Evolutionary conservation across 2,329 filamentous ascomycete species (phyloP).

Genomic region (Aureobasidium lini): DNA sequence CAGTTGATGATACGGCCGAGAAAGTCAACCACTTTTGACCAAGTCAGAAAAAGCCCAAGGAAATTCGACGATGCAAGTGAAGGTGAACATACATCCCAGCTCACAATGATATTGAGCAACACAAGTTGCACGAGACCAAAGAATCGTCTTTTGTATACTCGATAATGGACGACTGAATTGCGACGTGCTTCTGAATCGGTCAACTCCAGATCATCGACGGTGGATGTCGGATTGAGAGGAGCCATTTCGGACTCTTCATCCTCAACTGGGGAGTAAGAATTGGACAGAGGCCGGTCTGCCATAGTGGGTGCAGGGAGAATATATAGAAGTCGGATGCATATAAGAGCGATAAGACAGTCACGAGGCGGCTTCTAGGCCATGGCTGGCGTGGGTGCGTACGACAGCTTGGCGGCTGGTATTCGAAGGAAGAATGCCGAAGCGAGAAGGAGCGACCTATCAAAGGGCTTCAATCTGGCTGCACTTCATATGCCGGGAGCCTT

Average conservation of each 20-base stretch:
- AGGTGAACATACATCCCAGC: conserved; percentile 71
- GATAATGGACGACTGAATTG: conserved; percentile 24
- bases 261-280: neutral
- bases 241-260: neutral
- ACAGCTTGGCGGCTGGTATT: neutral
- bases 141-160: conserved; percentile 78
- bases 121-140: conserved; percentile 79
- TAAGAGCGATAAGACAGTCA: neutral
- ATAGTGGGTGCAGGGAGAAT: neutral
- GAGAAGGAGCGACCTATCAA: neutral
- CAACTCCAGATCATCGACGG: neutral
- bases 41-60: neutral
- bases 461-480: neutral
- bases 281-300: neutral
- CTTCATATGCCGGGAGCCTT: neutral
- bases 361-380: conserved; percentile 1
- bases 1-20: conserved; percentile 68
- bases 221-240: neutral
- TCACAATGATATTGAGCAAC: conserved; percentile 84
- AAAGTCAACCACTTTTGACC: conserved; percentile 78
- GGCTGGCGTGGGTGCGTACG: neutral
- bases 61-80: neutral
- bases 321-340: neutral
- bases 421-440: neutral
- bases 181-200: neutral